A percentile compares a stretch with the other conserved stretches of the same genome.
These are phyloP conservation scores for Globisporangium irregulare DNA, from an alignment of 352 stramenopile genomes.

Conservation along the genomic window DNA sequence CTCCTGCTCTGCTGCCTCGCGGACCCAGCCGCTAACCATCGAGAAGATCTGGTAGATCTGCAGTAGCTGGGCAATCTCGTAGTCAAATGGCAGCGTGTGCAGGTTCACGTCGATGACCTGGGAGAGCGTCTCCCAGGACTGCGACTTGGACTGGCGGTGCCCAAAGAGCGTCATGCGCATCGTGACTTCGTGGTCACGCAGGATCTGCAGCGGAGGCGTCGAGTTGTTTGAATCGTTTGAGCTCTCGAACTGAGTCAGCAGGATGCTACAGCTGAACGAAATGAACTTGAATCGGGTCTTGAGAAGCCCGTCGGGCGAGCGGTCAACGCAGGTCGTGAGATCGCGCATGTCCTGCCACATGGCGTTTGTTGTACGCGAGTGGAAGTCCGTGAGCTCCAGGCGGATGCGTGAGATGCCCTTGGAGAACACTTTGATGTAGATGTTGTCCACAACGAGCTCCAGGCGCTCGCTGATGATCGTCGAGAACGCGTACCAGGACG, in stretches of 20 bases:
- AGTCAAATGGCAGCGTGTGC: conserved; percentile 41
- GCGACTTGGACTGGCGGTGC: conserved; percentile 32
- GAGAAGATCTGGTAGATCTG: conserved; percentile 22
- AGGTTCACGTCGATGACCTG: conserved; percentile 59
- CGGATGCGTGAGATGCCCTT: conserved; percentile 31
- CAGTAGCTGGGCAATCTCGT: conserved; percentile 35
- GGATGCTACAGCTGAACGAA: conserved; percentile 48
- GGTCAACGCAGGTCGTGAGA: conserved; percentile 48
- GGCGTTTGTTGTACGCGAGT: conserved; percentile 58
- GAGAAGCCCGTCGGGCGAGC: conserved; percentile 55
- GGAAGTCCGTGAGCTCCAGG: conserved; percentile 36
- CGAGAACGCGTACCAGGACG: conserved; percentile 55
- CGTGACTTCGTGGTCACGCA: conserved; percentile 43
- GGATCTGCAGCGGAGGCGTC: conserved; percentile 21
- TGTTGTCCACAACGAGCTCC: conserved; percentile 45
- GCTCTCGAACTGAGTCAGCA: conserved; percentile 18
- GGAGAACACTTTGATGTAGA: conserved; percentile 54
- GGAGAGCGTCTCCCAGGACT: conserved; percentile 50
- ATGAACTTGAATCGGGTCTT: conserved; percentile 67
- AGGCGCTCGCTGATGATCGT: conserved; percentile 50
- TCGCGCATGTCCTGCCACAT: conserved; percentile 68
- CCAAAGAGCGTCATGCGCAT: conserved; percentile 59
- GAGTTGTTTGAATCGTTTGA: not conserved
- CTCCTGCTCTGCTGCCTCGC: not conserved
- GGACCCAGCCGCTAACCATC: conserved; percentile 16